Conservation (phyloP, 2,329 filamentous ascomycete genomes). For the Claviceps cyperi region DNA sequence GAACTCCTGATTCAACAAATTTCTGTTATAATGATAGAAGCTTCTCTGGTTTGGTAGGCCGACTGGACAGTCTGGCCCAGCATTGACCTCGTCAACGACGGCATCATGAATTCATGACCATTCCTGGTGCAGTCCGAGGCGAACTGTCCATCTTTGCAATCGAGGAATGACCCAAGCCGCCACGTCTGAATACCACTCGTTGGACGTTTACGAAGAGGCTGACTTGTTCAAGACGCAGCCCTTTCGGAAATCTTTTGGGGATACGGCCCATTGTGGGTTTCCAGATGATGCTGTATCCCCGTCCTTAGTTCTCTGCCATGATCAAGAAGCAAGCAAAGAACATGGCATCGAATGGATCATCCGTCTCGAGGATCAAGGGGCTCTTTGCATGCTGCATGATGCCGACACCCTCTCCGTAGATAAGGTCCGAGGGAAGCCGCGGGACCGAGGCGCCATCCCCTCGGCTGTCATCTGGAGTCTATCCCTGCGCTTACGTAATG, state of each 20-base stretch:
- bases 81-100: not conserved
- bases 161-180: too few species aligned
- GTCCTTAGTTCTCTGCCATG: not conserved
- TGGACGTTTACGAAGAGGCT: too few species aligned
- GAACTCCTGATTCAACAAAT: too few species aligned
- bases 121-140: not conserved
- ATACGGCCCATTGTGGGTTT: too few species aligned
- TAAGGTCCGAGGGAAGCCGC: not conserved
- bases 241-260: too few species aligned
- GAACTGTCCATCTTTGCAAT: not conserved
- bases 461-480: constrained; percentile 2
- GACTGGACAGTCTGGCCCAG: not conserved
- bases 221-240: too few species aligned
- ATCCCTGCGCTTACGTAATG: not conserved
- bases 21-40: too few species aligned
- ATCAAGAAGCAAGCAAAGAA: not conserved
- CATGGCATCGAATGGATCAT: not conserved
- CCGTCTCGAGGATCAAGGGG: not conserved
- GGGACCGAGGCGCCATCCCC: not conserved
- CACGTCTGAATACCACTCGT: too few species aligned
- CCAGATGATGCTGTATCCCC: too few species aligned
- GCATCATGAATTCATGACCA: not conserved
- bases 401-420: not conserved
- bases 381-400: constrained; percentile 1
- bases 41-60: not conserved